Base-by-base conservation (phyloP, 192 early-diverging fungal species). In the Coemansia sp. region DNA sequence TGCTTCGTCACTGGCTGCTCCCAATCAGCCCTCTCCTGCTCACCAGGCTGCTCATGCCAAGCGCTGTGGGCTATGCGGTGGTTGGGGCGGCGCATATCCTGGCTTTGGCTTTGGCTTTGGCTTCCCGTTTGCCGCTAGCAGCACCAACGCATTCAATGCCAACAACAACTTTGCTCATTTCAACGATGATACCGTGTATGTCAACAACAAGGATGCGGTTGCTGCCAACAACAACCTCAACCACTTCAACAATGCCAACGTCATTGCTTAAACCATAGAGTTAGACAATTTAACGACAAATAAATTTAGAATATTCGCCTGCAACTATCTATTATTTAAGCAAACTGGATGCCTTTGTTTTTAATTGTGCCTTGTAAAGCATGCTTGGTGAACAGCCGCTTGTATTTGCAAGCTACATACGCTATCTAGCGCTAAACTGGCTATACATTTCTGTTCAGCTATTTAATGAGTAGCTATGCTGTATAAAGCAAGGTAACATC, bases 101-200 rank as follows among this genome's bases (percentile, higher is more conserved):
- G 49, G 49, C 49, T 51, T n/a, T 11, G 49, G 49, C 28, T 12
- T 15, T 14, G 15, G 49, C 18, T 15, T 15, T 14, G 2, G 48
- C 20, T 50, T 51, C 18, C 49, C 49, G 14, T 51, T 36, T 51
- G 49, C 49, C 14, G 16, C 30, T 18, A 51, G 49, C 6, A 15
- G 16, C 36, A 51, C 49, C 49, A 51, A 51, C 36, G 49, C 49
- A 15, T 8, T 51, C 3, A 36, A 51, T 35, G 12, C 49, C 14
- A n/a, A 43, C 42, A 19, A 19, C 42, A 43, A 43, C 42, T 8
- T 8, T 19, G 9, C 42, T 7, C 20, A 19, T 19, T 43, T n/a
- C 42, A 43, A 43, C 42, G 42, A 43, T 5, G 14, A 43, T n/a
- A 43, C 42, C 0, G 7, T 43, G 42, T 43, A 43, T 15, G 42